A percentile compares a stretch with the other conserved stretches of the same genome.
These are phyloP conservation scores for Angophora floribunda DNA, from an alignment of 345 rosid genomes.

Conservation along the genomic window DNA sequence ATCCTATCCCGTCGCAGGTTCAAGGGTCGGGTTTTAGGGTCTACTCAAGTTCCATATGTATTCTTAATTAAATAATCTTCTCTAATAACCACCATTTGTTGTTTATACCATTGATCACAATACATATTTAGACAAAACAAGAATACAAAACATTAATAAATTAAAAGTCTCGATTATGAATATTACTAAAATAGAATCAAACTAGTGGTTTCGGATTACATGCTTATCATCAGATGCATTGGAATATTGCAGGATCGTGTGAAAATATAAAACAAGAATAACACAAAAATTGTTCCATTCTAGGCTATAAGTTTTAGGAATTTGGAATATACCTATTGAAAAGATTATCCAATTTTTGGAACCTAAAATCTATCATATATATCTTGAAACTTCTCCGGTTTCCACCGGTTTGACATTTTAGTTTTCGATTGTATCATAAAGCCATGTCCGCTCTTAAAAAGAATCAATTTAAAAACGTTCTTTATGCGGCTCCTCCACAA, in stretches of 20 bases:
- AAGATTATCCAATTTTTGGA: accelerated
- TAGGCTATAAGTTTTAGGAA: too few relatives aligned
- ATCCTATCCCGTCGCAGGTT: accelerated
- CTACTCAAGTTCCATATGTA: accelerated
- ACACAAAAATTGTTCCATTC: too few relatives aligned
- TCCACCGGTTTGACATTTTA: too few relatives aligned
- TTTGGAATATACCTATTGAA: accelerated
- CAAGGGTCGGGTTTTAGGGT: accelerated
- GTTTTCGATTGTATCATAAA: too few relatives aligned
- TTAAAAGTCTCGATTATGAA: too few relatives aligned
- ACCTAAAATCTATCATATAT: accelerated
- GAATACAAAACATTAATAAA: too few relatives aligned
- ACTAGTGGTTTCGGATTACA: accelerated
- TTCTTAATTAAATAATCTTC: accelerated
- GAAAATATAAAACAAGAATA: too few relatives aligned
- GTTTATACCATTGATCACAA: too few relatives aligned
- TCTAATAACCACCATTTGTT: too few relatives aligned
- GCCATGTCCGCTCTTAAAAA: neutral
- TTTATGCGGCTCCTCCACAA: neutral
- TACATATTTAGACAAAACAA: neutral
- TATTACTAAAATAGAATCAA: too few relatives aligned
- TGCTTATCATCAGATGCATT: accelerated
- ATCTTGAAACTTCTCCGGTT: too few relatives aligned
- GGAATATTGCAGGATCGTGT: neutral
- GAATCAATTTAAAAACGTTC: accelerated